phyloP scores from a whole-genome alignment of 2,329 filamentous ascomycete species.

The Aspergillus jensenii region DNA sequence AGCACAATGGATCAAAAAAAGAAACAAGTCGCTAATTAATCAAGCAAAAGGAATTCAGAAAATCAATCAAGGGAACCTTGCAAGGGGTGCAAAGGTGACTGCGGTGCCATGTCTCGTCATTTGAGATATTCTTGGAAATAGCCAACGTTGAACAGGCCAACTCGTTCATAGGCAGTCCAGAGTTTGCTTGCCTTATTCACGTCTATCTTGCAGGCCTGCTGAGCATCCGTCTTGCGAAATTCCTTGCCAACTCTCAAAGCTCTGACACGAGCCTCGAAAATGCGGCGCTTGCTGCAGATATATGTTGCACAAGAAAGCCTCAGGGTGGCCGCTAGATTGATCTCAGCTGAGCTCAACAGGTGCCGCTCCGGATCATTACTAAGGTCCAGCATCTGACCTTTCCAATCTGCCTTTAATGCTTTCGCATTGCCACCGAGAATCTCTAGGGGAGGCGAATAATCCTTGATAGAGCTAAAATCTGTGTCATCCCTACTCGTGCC shows the following conservation, averaged over 20 bases:
- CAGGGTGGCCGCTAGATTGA: slow-evolving; percentile 72
- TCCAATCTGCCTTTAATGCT: slow-evolving; percentile 82
- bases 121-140: slow-evolving; percentile 48
- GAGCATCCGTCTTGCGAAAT: slow-evolving; percentile 92
- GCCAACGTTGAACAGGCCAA: slow-evolving; percentile 72
- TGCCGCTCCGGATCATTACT: slow-evolving; percentile 67
- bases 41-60: neutral
- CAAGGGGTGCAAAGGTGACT: neutral
- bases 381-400: slow-evolving; percentile 75
- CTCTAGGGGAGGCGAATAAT: slow-evolving; percentile 69
- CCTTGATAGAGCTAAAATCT: slow-evolving; percentile 69
- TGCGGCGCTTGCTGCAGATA: slow-evolving; percentile 86
- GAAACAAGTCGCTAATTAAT: slow-evolving; percentile 12
- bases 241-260: slow-evolving; percentile 69
- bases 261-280: slow-evolving; percentile 76
- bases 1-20: neutral
- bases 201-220: slow-evolving; percentile 96
- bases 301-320: slow-evolving; percentile 86
- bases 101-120: slow-evolving; percentile 17
- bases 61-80: neutral
- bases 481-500: slow-evolving; percentile 76
- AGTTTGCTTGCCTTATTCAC: slow-evolving; percentile 96
- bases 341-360: slow-evolving; percentile 75
- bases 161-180: slow-evolving; percentile 83
- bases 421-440: slow-evolving; percentile 68